Evolutionary conservation across 768 basidiomycete genomes (phyloP), one percentile per base, ranked within the genome.

Genomic region (Lactarius sp.): DNA sequence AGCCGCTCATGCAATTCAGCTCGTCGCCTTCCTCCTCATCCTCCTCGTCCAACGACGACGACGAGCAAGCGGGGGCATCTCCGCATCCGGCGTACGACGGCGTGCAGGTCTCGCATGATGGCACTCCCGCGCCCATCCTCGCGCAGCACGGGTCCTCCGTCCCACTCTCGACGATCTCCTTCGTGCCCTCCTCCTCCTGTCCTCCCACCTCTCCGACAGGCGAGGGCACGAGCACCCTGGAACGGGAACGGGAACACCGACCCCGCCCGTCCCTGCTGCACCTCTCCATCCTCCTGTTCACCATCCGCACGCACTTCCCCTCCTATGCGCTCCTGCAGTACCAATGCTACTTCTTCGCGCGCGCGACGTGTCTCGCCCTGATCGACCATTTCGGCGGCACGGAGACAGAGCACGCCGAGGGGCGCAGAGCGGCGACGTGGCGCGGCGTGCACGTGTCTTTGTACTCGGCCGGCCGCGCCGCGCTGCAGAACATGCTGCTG

Each of bases 271-370:
- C 68, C 27, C 56, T 68, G 8, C 33, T 64, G 8, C 65, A 68
- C 52, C 59, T 68, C 37, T 52, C 61, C 37, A 36, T 68, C 56
- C 68, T 68, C 47, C 56, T 68, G 3, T 59, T 64, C 12, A 55
- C 59, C 33, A 62, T 68, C 52, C 68, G 53, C 50, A 8, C 54
- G 9, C 56, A 67, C 54, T 68, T 68, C 52, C 68, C 68, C 4
- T 52, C 58, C 10, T 68, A 68, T 8, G 66, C 50, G n/a, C 66
- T 68, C 27, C 61, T 68, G 18, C 51, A 55, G 37, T 62, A 59
- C 42, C 68, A 68, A n/a, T 68, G 68, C 56, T 68, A 64, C 37
- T 68, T 68, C 47, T 68, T 68, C 49, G 66, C 68, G 14, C 62
- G 68, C 42, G 61, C 58, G 51, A 61, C 57, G 16, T 52, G 57